These are phyloP conservation scores for Eudorina sp. DNA, from an alignment of 139 green algal species.

Conservation along the genomic window DNA sequence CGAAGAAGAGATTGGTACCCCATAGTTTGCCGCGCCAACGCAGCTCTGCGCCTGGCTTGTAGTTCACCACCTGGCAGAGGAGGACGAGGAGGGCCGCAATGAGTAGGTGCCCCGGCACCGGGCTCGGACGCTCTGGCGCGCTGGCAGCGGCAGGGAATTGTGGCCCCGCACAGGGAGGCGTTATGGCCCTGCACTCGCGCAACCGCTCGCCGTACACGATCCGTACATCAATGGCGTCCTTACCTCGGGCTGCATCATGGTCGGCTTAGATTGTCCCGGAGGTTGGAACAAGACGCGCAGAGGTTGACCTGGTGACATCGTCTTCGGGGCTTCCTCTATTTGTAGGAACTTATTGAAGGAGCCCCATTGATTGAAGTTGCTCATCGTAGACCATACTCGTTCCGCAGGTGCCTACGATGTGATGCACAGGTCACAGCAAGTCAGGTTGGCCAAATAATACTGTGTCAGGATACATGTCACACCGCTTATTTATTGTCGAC, in stretches of 20 bases:
- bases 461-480: too few species aligned
- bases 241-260: slow-evolving; percentile 10
- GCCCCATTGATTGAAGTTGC: background rate
- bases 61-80: slow-evolving; percentile 16
- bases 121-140: too few species aligned
- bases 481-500: too few species aligned
- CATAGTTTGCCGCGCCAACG: slow-evolving; percentile 25
- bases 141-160: too few species aligned
- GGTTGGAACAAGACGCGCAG: slow-evolving; percentile 1
- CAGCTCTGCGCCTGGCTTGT: background rate
- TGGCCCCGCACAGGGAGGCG: too few species aligned
- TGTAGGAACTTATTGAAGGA: slow-evolving; percentile 19
- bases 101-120: too few species aligned
- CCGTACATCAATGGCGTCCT: too few species aligned
- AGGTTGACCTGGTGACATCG: background rate
- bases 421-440: too few species aligned
- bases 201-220: too few species aligned
- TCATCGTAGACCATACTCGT: slow-evolving; percentile 4
- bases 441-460: too few species aligned
- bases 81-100: too few species aligned
- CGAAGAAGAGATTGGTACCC: slow-evolving; percentile 11
- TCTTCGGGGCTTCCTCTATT: background rate
- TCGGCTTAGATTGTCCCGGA: background rate
- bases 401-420: slow-evolving; percentile 14
- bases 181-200: too few species aligned